Evolutionary conservation across 345 rosid genomes (phyloP).

Genomic region (Corchorus olitorius): DNA sequence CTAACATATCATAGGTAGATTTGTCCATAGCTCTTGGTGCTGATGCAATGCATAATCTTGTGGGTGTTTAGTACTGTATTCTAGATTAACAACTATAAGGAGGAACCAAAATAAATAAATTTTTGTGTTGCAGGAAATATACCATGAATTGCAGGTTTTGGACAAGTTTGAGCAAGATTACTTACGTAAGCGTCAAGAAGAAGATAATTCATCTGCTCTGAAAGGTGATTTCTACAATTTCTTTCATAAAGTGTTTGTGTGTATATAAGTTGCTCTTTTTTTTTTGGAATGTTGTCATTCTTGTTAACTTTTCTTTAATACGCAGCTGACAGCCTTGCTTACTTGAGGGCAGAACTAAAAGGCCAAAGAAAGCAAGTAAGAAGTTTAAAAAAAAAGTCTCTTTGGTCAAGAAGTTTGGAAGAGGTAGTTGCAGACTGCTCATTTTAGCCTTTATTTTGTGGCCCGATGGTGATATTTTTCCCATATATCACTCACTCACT

Average conservation of each 20-base stretch:
- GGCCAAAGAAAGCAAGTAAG: slow-evolving; percentile 76
- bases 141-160: slow-evolving; percentile 66
- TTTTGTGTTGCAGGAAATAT: slow-evolving; percentile 56
- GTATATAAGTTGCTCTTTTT: not conserved
- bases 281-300: not conserved
- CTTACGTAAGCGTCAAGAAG: slow-evolving; percentile 54
- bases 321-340: slow-evolving; percentile 58
- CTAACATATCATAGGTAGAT: not conserved
- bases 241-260: not conserved
- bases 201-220: slow-evolving; percentile 43
- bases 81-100: not conserved
- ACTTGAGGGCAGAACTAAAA: slow-evolving; percentile 73
- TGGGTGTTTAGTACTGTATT: not conserved
- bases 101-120: slow-evolving; percentile 4
- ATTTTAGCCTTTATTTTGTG: not conserved
- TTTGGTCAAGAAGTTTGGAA: slow-evolving; percentile 87
- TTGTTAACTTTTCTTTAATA: slow-evolving; percentile 1
- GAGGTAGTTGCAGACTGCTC: slow-evolving; percentile 49
- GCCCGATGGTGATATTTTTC: not conserved
- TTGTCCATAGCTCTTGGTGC: not conserved
- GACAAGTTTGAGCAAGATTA: slow-evolving; percentile 73
- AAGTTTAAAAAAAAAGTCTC: slow-evolving; percentile 77
- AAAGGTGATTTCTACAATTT: slow-evolving; percentile 44
- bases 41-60: not conserved
- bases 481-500: not conserved